phyloP scores from a whole-genome alignment of 768 basidiomycete genomes.

The Suillus cothurnatus region DNA sequence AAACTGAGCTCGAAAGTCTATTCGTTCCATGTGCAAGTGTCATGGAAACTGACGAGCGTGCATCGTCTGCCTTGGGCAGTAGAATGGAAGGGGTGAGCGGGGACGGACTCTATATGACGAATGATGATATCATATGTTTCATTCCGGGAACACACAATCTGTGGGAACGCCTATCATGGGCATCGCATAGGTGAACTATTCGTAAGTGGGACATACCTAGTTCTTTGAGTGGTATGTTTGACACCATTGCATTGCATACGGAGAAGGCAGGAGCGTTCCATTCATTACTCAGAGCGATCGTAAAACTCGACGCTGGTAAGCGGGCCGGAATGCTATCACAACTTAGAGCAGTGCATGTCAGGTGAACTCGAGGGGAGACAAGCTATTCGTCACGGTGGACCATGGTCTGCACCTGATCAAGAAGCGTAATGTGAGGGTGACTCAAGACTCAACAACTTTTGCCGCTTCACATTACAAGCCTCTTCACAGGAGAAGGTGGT shows the following conservation, averaged over 20 bases:
- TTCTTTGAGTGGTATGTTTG: neutral
- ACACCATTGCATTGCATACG: neutral
- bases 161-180: neutral
- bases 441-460: neutral
- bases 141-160: neutral
- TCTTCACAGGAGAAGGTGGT: no score
- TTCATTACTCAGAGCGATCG: neutral
- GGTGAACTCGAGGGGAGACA: neutral
- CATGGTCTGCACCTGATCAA: neutral
- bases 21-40: constrained; percentile 20
- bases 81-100: neutral
- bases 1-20: constrained; percentile 16
- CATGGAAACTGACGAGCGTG: constrained; percentile 3
- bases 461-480: no score
- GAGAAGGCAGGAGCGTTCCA: neutral
- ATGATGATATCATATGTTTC: neutral
- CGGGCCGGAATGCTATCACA: neutral
- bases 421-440: neutral
- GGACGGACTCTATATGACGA: neutral
- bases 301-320: no score
- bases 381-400: neutral
- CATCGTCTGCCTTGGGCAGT: neutral
- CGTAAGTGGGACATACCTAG: neutral
- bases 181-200: neutral
- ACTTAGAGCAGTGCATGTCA: neutral